Conservation (phyloP, 768 basidiomycete genomes). For the Pisolithus albus region DNA sequence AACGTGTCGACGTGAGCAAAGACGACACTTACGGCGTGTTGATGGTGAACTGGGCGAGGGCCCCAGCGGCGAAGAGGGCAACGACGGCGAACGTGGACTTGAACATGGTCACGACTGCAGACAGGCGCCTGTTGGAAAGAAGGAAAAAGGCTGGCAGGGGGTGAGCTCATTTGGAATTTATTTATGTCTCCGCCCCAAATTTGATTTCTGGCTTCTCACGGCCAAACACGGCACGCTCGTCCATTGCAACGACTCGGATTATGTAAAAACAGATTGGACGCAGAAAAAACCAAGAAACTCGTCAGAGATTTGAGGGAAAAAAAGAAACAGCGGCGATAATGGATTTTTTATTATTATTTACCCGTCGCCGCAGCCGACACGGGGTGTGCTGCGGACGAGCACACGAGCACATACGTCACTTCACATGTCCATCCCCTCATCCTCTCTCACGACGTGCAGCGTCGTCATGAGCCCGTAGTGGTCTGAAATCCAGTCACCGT, state of each 20-base stretch:
- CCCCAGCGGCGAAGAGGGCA: conserved; percentile 36
- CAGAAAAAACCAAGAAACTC: too few species aligned
- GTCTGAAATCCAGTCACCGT: conserved; percentile 55
- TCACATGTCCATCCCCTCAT: not conserved
- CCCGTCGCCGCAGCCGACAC: too few species aligned
- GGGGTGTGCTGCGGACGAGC: not conserved
- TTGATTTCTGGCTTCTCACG: conserved; percentile 8
- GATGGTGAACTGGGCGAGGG: conserved; percentile 45
- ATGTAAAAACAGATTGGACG: too few species aligned
- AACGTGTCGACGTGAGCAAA: not conserved
- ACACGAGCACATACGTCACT: not conserved
- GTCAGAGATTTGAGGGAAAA: too few species aligned
- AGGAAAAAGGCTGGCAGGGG: conserved; percentile 22
- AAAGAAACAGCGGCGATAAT: too few species aligned
- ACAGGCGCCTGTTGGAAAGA: conserved; percentile 15
- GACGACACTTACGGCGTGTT: conserved; percentile 63
- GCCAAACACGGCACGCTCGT: conserved; percentile 3
- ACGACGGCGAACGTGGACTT: conserved; percentile 35
- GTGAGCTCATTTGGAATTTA: conserved; percentile 16
- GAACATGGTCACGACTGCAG: conserved; percentile 34
- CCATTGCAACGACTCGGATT: not conserved
- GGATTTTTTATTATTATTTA: too few species aligned
- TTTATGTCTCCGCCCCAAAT: conserved; percentile 31
- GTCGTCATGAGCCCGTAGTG: conserved; percentile 54
- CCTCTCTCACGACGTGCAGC: conserved; percentile 22